Evolutionary conservation across 768 basidiomycete species (phyloP), one percentile per base, ranked within the genome.

Genomic region (Russula vinacea): DNA sequence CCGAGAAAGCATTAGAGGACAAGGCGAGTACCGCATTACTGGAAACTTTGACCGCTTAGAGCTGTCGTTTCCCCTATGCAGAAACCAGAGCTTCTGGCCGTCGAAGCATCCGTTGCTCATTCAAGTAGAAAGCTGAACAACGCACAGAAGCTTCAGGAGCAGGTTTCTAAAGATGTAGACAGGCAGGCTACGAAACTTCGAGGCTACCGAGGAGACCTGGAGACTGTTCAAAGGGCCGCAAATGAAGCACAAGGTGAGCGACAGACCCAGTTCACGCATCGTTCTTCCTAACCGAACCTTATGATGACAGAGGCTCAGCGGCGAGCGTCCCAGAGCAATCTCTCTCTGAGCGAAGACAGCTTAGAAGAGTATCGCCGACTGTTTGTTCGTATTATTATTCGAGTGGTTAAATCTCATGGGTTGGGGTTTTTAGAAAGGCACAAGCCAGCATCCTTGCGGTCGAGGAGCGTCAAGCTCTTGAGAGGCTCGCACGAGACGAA

Each of bases 91-190:
- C 80, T 98, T 2, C 85, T 93, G 32, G 82, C 88, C 0, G 78
- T 89, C 32, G 92, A 96, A 62, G 89, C 92, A 6, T 92, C 95
- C 72, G 93, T 98, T 62, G 83, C 85, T 11, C 96, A 98, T 71
- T 85, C 90, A 0, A 80, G 84, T 32, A 84, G 92, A 56, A 96
- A 95, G 71, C 76, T 85, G 32, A 82, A 84, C 58, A 91, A 91
- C 68, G 87, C 91, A 0, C 74, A 78, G 56, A 83, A 83, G 60
- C 81, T 84, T 2, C 79, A 78, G 47, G 86, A 86, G 33, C 84
- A 87, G 49, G 83, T 94, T 0, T 71, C 76, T 45, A 85, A 84
- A 64, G 90, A 88, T 50, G 81, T 76, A 33, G 76, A 78, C 16
- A 79, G 79, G 73, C 74, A 83, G 75, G 67, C 79, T 66, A 74